Evolutionary conservation across 208 protist genomes (phyloP).

Genomic region (Trypanosoma platydactyli): DNA sequence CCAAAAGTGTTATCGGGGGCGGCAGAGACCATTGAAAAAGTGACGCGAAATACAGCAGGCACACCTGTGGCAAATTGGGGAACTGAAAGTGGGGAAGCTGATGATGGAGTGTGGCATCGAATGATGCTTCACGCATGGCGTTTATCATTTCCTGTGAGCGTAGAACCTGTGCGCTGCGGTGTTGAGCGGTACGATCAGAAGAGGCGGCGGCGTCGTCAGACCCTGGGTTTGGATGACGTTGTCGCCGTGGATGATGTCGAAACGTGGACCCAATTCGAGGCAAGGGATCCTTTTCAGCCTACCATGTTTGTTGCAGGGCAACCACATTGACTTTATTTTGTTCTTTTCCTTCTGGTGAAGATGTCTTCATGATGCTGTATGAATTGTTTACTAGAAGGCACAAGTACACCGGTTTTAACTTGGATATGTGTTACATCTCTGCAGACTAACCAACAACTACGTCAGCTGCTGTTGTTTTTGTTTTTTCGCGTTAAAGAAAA

Average conservation of each 20-base stretch:
- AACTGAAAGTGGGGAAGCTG: background rate
- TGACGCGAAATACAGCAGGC: background rate
- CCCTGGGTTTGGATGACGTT: slow-evolving; percentile 32
- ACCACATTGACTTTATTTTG: too few species aligned
- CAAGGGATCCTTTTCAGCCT: slow-evolving; percentile 19
- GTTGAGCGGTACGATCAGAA: slow-evolving; percentile 46
- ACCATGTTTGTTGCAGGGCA: background rate
- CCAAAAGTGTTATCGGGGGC: background rate
- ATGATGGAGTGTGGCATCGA: slow-evolving; percentile 30
- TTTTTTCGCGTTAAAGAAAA: slow-evolving; percentile 6
- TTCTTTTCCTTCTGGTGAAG: too few species aligned
- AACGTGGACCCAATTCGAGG: slow-evolving; percentile 50
- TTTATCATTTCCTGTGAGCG: slow-evolving; percentile 43
- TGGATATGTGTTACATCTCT: background rate
- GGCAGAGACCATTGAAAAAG: background rate
- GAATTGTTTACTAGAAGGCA: too few species aligned
- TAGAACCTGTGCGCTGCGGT: slow-evolving; percentile 26
- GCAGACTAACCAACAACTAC: background rate
- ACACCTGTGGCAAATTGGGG: background rate
- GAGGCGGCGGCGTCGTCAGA: slow-evolving; percentile 58
- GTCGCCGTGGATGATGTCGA: slow-evolving; percentile 2
- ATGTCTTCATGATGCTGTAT: too few species aligned
- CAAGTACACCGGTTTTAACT: too few species aligned
- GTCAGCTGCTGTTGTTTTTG: background rate
- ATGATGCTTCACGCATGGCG: slow-evolving; percentile 85